A percentile compares a stretch with the other conserved stretches of the same genome.
These are phyloP conservation scores for Rhizopogon sp. DNA, from an alignment of 768 basidiomycete genomes.

Conservation along the genomic window DNA sequence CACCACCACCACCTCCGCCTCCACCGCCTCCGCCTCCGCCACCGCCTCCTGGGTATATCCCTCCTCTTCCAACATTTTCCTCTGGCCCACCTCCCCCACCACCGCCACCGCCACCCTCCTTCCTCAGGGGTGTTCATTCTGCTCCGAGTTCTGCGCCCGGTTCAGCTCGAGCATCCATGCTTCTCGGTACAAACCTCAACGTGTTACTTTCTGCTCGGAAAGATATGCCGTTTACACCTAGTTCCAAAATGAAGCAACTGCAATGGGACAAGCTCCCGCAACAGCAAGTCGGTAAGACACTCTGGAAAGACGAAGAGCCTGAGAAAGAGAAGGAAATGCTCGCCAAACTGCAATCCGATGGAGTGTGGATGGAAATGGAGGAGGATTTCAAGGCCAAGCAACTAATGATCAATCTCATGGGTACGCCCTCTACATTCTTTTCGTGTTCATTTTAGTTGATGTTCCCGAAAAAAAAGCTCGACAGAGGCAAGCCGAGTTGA, in stretches of 20 bases:
- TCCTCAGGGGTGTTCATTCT: slow-evolving; percentile 25
- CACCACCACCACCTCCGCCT: too few relatives aligned
- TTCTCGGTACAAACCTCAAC: slow-evolving; percentile 54
- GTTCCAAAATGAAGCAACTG: slow-evolving; percentile 93
- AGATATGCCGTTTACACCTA: slow-evolving; percentile 79
- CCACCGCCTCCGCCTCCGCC: slow-evolving; percentile 35
- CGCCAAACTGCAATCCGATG: slow-evolving; percentile 74
- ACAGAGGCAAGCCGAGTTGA: slow-evolving; percentile 83
- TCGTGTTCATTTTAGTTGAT: neutral
- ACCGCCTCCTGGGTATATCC: slow-evolving; percentile 25
- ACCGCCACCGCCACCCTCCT: slow-evolving; percentile 32
- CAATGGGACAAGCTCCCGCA: slow-evolving; percentile 99
- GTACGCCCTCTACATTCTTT: slow-evolving; percentile 32
- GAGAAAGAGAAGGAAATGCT: slow-evolving; percentile 77
- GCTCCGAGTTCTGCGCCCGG: slow-evolving; percentile 32
- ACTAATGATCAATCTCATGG: slow-evolving; percentile 84
- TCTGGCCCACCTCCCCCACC: slow-evolving; percentile 24
- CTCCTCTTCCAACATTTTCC: slow-evolving; percentile 20
- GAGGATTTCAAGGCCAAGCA: slow-evolving; percentile 97
- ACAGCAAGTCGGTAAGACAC: slow-evolving; percentile 75
- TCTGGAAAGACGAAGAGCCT: slow-evolving; percentile 71
- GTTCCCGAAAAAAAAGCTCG: slow-evolving; percentile 41
- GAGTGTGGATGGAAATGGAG: slow-evolving; percentile 95
- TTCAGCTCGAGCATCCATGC: slow-evolving; percentile 56
- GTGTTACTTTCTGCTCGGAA: slow-evolving; percentile 65